phyloP scores from a whole-genome alignment of 345 rosid species.

The Boechera divaricarpa region DNA sequence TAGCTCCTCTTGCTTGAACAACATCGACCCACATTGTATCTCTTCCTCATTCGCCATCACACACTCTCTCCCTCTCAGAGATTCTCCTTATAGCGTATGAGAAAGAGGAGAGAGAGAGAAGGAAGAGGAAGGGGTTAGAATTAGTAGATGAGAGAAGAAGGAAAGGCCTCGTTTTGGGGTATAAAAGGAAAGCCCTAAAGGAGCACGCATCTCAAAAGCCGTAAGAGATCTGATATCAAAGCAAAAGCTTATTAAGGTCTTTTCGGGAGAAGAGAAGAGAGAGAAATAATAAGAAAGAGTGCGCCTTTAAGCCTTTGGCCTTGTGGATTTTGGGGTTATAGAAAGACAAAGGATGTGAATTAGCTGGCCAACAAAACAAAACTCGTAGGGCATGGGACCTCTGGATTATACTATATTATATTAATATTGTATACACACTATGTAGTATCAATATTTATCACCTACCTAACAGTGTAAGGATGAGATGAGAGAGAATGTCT shows the following conservation, averaged over 20 bases:
- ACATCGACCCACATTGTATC: conserved; percentile 55
- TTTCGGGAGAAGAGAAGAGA: conserved; percentile 42
- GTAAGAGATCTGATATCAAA: conserved; percentile 45
- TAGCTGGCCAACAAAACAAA: conserved; percentile 62
- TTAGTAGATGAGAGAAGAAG: conserved; percentile 39
- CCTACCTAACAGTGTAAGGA: background rate
- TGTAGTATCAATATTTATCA: background rate
- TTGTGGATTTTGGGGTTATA: conserved; percentile 39
- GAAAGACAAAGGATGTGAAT: conserved; percentile 43
- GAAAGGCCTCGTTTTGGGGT: conserved; percentile 50
- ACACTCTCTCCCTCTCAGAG: conserved; percentile 20
- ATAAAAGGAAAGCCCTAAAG: conserved; percentile 51
- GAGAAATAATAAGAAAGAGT: conserved; percentile 35
- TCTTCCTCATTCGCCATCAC: conserved; percentile 68
- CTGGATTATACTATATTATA: background rate
- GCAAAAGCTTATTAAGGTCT: conserved; percentile 40
- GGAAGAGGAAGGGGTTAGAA: conserved; percentile 25
- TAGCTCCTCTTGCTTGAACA: conserved; percentile 90
- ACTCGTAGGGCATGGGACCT: conserved; percentile 48
- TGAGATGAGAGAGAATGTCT: conserved; percentile 39
- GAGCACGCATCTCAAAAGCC: conserved; percentile 59
- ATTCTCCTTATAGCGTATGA: conserved; percentile 36
- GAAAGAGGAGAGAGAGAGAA: conserved; percentile 23
- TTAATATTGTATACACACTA: background rate
- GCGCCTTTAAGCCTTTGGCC: conserved; percentile 42